Conservation (phyloP, 768 basidiomycete genomes). For the Trichaptum fuscoviolaceum region DNA sequence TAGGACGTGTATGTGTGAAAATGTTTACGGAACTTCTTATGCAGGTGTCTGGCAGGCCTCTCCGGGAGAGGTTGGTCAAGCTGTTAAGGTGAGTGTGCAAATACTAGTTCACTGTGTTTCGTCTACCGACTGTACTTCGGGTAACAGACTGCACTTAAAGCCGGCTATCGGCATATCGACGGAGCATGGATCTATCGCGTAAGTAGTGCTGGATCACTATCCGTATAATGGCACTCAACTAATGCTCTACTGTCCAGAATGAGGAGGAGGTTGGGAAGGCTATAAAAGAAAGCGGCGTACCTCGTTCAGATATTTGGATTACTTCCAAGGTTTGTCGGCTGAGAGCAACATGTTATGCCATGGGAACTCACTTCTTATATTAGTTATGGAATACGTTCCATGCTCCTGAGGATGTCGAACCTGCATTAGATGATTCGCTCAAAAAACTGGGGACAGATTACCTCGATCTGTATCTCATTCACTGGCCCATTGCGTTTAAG, state of each 20-base stretch:
- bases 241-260: constrained; percentile 36
- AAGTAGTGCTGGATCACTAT: constrained; percentile 15
- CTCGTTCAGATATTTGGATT: constrained; percentile 61
- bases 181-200: constrained; percentile 69
- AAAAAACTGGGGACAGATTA: constrained; percentile 58
- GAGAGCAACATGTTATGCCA: constrained; percentile 7
- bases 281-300: constrained; percentile 50
- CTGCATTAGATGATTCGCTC: constrained; percentile 61
- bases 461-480: constrained; percentile 77
- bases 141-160: constrained; percentile 46
- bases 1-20: constrained; percentile 3
- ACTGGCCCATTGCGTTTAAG: constrained; percentile 73
- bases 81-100: constrained; percentile 48
- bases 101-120: not conserved
- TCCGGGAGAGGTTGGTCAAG: constrained; percentile 55
- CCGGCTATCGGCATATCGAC: constrained; percentile 70
- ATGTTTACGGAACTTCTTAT: not conserved
- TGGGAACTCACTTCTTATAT: too few species aligned
- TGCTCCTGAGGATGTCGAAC: constrained; percentile 65
- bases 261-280: constrained; percentile 67
- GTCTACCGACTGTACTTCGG: not conserved
- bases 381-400: constrained; percentile 79
- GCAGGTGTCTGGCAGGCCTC: constrained; percentile 61
- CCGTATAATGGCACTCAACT: constrained; percentile 4
- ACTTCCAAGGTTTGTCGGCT: constrained; percentile 45